Base-by-base conservation (phyloP, 108 stramenopile genomes). In the Chaetoceros tenuissimus region DNA sequence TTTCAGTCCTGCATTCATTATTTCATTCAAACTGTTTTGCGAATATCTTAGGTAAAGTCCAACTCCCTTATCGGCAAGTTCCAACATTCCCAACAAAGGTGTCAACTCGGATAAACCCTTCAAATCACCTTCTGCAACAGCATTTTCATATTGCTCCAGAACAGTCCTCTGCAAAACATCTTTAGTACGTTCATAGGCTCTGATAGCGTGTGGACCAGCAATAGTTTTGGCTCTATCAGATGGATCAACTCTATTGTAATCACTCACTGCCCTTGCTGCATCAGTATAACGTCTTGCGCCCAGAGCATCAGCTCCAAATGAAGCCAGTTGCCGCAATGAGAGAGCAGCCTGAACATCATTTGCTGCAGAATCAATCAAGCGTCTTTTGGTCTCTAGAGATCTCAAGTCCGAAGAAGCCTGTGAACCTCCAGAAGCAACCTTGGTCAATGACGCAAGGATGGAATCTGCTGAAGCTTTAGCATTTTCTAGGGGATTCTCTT, bases 361-460 rank as follows among this genome's bases (percentile, higher is more conserved):
- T 1, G 84, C 81, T 24, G 82, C 77, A 23, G 49, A 55, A 62
- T 92, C 89, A 30, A 85, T 51, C 0, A 55, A 62, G 21, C 75
- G 76, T 46, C 86, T 86, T 53, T 79, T 71, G 19, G 73, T 63
- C 63, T 92, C 89, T 57, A 92, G 65, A 24, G 52, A 50, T 17
- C 78, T 72, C 60, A 92, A 83, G 65, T 92, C 85, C 23, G 75
- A 75, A 27, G 82, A 84, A 46, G 89, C 89, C 47, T 80, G 78
- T 2, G 84, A 80, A 13, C 85, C 85, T 21, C 85, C 89, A 28
- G 81, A 77, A 18, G 89, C 84, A 51, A 92, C 82, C 63, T 87
- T 87, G 67, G 85, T 69, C 34, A 92, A 75, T 13, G 81, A 82
- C 48, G 79, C 49, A 22, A 81, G 61, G 65, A 92, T 87, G 56